Evolutionary conservation across 83 land plant genomes (phyloP).

Genomic region (Thuja plicata): DNA sequence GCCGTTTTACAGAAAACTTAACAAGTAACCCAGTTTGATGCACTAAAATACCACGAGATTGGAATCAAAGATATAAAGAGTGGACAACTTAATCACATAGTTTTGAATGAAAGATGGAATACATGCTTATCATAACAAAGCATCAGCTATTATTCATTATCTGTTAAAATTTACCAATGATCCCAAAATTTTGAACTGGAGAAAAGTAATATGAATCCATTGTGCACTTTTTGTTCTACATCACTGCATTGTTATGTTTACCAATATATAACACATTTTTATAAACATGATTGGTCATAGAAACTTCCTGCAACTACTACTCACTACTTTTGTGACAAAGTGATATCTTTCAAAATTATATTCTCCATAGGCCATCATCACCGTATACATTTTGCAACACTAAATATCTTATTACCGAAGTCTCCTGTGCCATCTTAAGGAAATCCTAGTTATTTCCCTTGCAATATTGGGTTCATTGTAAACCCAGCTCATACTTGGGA

Average conservation of each 20-base stretch:
- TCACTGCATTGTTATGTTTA: background rate
- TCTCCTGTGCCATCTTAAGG: background rate
- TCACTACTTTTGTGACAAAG: background rate
- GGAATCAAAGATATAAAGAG: background rate
- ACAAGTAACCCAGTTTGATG: background rate
- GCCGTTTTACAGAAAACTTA: background rate
- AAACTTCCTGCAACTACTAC: background rate
- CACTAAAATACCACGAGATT: background rate
- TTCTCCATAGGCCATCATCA: background rate
- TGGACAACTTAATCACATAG: background rate
- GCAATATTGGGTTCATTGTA: background rate
- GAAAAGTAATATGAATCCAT: background rate
- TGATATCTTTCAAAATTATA: background rate
- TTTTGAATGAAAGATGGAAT: too few relatives aligned
- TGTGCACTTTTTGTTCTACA: background rate
- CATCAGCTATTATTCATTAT: background rate
- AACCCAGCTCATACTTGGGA: slow-evolving; percentile 57
- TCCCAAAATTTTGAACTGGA: background rate
- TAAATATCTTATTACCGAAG: background rate
- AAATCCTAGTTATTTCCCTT: background rate
- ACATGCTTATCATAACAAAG: background rate
- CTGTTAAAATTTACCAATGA: background rate
- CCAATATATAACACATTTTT: background rate
- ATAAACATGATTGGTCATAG: background rate
- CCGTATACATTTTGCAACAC: background rate